Evolutionary conservation across 768 basidiomycete species (phyloP), one percentile per base, ranked within the genome.

Genomic region (Daedalea quercina): DNA sequence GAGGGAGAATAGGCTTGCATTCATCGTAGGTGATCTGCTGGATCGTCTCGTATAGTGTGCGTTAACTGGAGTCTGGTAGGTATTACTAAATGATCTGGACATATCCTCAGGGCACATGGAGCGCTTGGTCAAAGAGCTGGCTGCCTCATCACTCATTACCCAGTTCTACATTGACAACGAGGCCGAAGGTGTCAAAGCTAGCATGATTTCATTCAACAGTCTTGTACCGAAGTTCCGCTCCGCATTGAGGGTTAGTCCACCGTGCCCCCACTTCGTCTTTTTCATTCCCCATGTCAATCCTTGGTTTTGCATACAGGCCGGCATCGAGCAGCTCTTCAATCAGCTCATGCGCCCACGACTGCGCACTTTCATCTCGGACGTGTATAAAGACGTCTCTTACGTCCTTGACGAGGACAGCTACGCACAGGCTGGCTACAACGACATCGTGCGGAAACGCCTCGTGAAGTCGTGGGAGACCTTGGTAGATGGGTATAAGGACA

Each of bases 251-350:
- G 94, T 92, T 65, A 53, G 75, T 59, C 37, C 24, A n/a, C 49
- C 20, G 13, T 26, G 13, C 22, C 25, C n/a, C n/a, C n/a, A n/a
- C n/a, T 26, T 19, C 17, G 34, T 11, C 22, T 3, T 42, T 12
- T 28, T 15, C 24, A 15, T 12, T 3, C 12, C 13, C 1, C 23
- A 20, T 33, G 35, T 54, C 7, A 25, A 2, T 45, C 47, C 33
- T 33, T 54, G 12, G 52, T 11, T 15, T 17, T 24, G 37, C 1
- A 11, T n/a, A 3, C 58, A 94, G 91, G 73, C 79, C 2, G 91
- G 94, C 15, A 73, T 96, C 24, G 96, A 99, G 60, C 92, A 95
- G 60, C 74, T 98, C 34, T 97, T 98, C 75, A 97, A 94, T 61
- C 95, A 98, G 64, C 75, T 97, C 9, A 78, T 94, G 60, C 80